phyloP scores from a whole-genome alignment of 2,329 filamentous ascomycete genomes.

The Scytalidium sp. region DNA sequence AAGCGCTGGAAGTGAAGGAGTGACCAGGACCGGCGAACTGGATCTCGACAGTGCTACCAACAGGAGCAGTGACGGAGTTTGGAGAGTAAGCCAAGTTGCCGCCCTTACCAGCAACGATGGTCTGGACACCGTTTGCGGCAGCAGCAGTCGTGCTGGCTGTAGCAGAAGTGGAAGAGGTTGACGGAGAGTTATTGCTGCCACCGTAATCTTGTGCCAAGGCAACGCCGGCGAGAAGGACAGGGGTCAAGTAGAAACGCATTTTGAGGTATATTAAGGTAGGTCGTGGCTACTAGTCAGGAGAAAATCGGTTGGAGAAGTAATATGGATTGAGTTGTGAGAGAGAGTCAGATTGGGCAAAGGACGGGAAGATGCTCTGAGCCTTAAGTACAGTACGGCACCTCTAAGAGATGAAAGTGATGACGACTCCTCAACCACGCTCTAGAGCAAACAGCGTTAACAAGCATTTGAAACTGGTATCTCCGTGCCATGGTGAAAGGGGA shows the following conservation, averaged over 20 bases:
- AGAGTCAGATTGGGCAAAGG: no score
- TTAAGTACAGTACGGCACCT: background rate
- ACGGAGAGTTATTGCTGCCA: background rate
- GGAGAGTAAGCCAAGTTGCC: constrained; percentile 43
- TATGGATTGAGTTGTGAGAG: no score
- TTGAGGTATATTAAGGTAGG: background rate
- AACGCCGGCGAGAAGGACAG: background rate
- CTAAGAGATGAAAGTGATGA: background rate
- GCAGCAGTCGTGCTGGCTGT: background rate
- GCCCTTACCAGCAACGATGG: constrained; percentile 11
- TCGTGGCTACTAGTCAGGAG: no score
- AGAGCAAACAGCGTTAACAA: background rate
- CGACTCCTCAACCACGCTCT: background rate
- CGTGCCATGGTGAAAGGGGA: background rate
- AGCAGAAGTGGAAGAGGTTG: background rate
- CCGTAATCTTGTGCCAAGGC: background rate
- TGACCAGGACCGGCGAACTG: constrained; percentile 35
- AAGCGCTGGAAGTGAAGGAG: constrained; percentile 41
- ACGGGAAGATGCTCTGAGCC: background rate
- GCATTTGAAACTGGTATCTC: background rate
- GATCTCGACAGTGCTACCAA: constrained; percentile 42
- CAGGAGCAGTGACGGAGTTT: constrained; percentile 42
- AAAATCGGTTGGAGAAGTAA: no score
- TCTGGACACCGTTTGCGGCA: constrained; percentile 2
- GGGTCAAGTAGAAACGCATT: background rate